Base-by-base conservation (phyloP, 2,329 filamentous ascomycete species). In the Colletotrichum liaoningense region DNA sequence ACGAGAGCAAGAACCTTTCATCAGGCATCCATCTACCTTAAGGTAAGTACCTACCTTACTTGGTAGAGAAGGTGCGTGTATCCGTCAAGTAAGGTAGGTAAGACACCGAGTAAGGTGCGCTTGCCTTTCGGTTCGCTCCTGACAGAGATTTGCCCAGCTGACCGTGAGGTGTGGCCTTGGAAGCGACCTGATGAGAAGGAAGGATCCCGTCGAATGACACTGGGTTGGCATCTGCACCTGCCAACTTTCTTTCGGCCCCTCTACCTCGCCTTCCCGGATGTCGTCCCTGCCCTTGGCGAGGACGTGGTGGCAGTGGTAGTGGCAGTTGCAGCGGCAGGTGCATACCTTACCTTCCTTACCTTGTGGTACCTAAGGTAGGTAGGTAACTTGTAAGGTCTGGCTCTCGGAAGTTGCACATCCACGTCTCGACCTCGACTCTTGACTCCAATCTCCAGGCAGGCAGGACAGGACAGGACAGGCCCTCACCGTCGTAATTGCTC, bases 161-260 rank as follows among this genome's bases (percentile, higher is more conserved):
- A 11, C n/a, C 22, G 46, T 62, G 33, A 35, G 33, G 33, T 35
- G 58, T 16, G 22, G 19, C 8, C 35, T 24, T n/a, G 12, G 59
- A 62, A 30, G 6, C 35, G 19, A 42, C 38, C 38, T 42, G 38
- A 16, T 19, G 28, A 8, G 38, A 49, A 26, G 12, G 26, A 30
- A 54, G 46, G 28, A 35, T 8, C 42, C 26, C 28, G 46, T 63
- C 26, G 42, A 63, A 52, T 63, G 46, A 24, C 46, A 54, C 28
- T 26, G 60, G 19, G 35, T n/a, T 26, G 60, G 19, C 62, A 38
- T 30, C 42, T 54, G 42, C 62, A 33, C 30, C 62, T 55, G n/a
- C 62, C 30, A 64, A 64, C 62, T 63, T 46, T 64, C 8, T 52
- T 33, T 11, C 62, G n/a, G 46, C 46, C 28, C 60, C 59, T 33